Evolutionary conservation across 164 flowering plant species (phyloP).

Genomic region (Stephania yunnanensis): DNA sequence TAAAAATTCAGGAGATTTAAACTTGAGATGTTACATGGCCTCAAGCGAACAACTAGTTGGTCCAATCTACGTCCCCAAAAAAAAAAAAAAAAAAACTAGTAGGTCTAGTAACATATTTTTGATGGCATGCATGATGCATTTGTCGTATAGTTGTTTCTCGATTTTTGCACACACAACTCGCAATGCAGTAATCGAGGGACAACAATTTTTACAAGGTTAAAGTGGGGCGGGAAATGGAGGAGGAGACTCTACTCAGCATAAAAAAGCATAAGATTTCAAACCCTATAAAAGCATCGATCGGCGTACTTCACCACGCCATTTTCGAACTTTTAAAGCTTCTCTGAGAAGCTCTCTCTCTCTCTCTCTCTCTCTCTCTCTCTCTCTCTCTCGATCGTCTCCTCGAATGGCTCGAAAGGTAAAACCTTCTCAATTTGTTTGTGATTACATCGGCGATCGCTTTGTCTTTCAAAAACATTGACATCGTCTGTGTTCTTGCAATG

Average conservation of each 20-base stretch:
- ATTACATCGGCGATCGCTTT: neutral
- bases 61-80: no score
- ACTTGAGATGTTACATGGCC: no score
- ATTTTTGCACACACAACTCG: no score
- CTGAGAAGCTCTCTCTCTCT: conserved; percentile 4
- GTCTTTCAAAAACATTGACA: neutral
- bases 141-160: no score
- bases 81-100: no score
- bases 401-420: conserved; percentile 44
- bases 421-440: neutral
- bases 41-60: no score
- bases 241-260: neutral
- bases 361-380: neutral
- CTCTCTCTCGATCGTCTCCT: conserved; percentile 2
- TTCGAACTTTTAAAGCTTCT: neutral
- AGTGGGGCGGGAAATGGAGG: neutral
- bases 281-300: neutral
- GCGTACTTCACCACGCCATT: neutral
- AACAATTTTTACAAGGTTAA: neutral
- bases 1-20: no score
- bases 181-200: neutral
- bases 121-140: no score
- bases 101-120: no score
- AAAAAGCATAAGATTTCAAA: neutral
- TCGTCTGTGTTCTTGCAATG: neutral